phyloP scores from a whole-genome alignment of 1,139 yeast genomes.

The Pichia sp. region DNA sequence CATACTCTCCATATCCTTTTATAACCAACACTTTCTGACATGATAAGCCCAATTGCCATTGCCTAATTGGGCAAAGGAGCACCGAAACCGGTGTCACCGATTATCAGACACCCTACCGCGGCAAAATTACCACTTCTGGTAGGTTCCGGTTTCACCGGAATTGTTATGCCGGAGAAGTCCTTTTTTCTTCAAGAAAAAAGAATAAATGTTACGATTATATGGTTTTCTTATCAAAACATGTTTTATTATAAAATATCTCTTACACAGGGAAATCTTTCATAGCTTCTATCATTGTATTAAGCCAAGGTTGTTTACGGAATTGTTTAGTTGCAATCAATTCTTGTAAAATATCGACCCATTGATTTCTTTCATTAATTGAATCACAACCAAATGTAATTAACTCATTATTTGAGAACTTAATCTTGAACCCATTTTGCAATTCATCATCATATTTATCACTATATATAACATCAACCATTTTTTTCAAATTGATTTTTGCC shows the following conservation, averaged over 20 bases:
- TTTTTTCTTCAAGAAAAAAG: not conserved
- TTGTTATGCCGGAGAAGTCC: not conserved
- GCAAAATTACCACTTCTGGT: not conserved
- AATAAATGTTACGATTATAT: not conserved
- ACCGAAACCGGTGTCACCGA: too few species aligned
- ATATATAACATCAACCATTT: constrained; percentile 50
- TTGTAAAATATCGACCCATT: constrained; percentile 53
- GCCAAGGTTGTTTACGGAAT: constrained; percentile 67
- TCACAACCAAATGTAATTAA: constrained; percentile 66
- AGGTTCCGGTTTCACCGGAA: not conserved
- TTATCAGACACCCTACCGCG: too few species aligned
- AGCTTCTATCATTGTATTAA: constrained; percentile 32
- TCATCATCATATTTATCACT: constrained; percentile 49
- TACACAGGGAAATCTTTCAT: constrained; percentile 5
- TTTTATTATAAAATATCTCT: too few species aligned
- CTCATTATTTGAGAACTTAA: constrained; percentile 62
- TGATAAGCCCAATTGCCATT: not conserved
- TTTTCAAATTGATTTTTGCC: constrained; percentile 59
- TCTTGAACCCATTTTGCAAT: constrained; percentile 57
- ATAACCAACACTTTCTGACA: not conserved
- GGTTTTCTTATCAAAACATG: too few species aligned
- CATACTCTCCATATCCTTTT: not conserved
- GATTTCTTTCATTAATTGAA: constrained; percentile 42
- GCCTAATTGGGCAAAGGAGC: constrained; percentile 1
- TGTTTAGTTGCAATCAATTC: constrained; percentile 46